These are phyloP conservation scores for Talaromyces amestolkiae DNA, from an alignment of 2,329 filamentous ascomycete species.

Conservation along the genomic window DNA sequence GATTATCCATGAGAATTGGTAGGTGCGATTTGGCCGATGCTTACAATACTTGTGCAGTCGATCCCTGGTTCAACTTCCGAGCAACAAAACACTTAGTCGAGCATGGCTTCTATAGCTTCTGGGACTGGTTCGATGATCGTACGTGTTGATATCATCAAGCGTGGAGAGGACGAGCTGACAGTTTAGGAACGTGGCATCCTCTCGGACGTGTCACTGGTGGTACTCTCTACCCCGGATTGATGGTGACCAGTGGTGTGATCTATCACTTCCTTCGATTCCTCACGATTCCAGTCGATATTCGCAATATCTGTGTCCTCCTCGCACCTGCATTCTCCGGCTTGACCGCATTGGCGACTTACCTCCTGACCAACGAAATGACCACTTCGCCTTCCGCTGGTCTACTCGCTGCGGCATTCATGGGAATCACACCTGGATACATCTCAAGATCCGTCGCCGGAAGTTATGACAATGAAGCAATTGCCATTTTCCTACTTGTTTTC, in stretches of 20 bases:
- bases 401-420: conserved; percentile 93
- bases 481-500: conserved; percentile 96
- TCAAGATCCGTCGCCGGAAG: conserved; percentile 95
- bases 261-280: conserved; percentile 89
- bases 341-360: conserved; percentile 88
- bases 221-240: conserved; percentile 96
- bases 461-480: conserved; percentile 99
- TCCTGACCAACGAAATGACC: conserved; percentile 96
- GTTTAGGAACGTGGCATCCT: conserved; percentile 87
- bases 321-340: conserved; percentile 92
- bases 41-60: conserved; percentile 60
- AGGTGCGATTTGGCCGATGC: neutral
- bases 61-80: conserved; percentile 99
- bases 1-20: neutral
- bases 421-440: conserved; percentile 95
- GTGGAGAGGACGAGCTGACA: conserved; percentile 23
- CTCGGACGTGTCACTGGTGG: conserved; percentile 96
- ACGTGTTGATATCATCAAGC: conserved; percentile 34
- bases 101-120: conserved; percentile 97
- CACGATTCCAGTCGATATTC: conserved; percentile 91
- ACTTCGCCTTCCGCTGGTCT: conserved; percentile 92
- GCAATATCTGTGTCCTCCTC: conserved; percentile 96
- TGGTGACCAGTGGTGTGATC: conserved; percentile 97
- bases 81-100: conserved; percentile 96
- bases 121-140: conserved; percentile 99